phyloP scores from a whole-genome alignment of 768 basidiomycete genomes.

The Rhodocollybia butyracea region DNA sequence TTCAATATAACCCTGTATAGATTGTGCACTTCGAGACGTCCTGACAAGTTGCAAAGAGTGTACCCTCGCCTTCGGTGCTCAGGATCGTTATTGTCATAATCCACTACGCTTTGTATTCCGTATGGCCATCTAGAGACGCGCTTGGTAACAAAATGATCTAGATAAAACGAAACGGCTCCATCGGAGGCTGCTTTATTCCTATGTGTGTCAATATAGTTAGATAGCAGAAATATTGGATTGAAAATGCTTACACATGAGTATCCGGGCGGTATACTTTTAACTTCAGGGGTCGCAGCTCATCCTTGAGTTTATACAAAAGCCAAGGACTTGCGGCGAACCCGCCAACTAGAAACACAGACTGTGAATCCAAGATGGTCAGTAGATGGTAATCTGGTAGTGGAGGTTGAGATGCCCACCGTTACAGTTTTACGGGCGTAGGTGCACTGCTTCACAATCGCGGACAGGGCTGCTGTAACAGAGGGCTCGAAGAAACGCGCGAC shows the following conservation, averaged over 20 bases:
- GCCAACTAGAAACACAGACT: constrained; percentile 48
- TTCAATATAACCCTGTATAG: constrained; percentile 25
- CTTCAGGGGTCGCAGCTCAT: constrained; percentile 27
- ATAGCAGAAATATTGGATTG: neutral
- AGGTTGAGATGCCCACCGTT: constrained; percentile 21
- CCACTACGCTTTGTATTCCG: constrained; percentile 25
- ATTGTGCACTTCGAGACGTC: constrained; percentile 20
- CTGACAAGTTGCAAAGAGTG: constrained; percentile 22
- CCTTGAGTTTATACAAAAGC: constrained; percentile 39
- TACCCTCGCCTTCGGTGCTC: constrained; percentile 31
- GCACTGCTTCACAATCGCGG: constrained; percentile 30
- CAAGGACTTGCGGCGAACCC: constrained; percentile 51
- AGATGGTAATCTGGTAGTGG: neutral
- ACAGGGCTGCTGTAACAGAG: constrained; percentile 33
- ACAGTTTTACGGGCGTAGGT: constrained; percentile 25
- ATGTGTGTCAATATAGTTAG: neutral
- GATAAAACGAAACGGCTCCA: constrained; percentile 34
- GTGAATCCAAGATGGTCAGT: neutral
- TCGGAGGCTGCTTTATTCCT: constrained; percentile 43
- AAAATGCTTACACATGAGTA: constrained; percentile 37
- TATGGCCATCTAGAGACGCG: constrained; percentile 34
- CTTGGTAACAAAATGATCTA: constrained; percentile 35
- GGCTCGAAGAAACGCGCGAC: constrained; percentile 42
- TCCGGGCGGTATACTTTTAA: constrained; percentile 41
- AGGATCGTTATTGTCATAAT: constrained; percentile 20